A percentile compares a stretch with the other conserved stretches of the same genome.
Conservation (phyloP, 768 basidiomycete genomes). For the Suillus cothurnatus region DNA sequence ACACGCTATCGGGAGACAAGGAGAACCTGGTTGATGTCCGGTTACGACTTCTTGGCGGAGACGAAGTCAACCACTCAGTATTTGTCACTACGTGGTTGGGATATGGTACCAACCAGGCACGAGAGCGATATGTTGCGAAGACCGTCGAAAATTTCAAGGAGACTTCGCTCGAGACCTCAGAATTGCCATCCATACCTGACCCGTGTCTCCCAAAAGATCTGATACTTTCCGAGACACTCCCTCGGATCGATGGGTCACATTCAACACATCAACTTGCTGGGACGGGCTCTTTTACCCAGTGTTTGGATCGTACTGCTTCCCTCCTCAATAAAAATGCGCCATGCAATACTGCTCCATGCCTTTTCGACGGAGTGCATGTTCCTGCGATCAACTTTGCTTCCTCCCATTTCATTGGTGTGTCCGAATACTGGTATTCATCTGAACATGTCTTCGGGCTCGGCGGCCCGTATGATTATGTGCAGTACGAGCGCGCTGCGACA, state of each 20-base stretch:
- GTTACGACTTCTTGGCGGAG: conserved; percentile 78
- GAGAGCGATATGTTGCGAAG: conserved; percentile 84
- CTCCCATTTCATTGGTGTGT: conserved; percentile 94
- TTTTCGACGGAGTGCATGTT: conserved; percentile 93
- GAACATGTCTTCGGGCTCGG: conserved; percentile 96
- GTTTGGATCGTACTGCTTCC: conserved; percentile 69
- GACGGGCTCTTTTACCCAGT: conserved; percentile 89
- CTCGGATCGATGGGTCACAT: conserved; percentile 46
- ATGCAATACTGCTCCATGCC: conserved; percentile 83
- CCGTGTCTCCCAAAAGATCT: conserved; percentile 90
- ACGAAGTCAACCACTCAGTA: conserved; percentile 87
- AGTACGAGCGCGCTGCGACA: conserved; percentile 92
- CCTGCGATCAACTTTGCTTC: conserved; percentile 93
- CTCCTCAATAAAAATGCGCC: conserved; percentile 84
- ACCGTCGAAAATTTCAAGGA: conserved; percentile 49
- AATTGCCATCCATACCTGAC: conserved; percentile 58
- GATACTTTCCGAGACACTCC: conserved; percentile 56
- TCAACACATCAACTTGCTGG: conserved; percentile 68
- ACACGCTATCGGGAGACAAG: conserved; percentile 53
- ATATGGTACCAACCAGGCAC: conserved; percentile 96
- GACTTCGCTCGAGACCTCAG: conserved; percentile 17
- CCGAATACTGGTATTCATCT: conserved; percentile 99
- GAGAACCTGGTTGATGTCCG: conserved; percentile 74
- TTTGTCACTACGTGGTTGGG: conserved; percentile 99
- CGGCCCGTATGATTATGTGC: conserved; percentile 93